Evolutionary conservation across 2,329 filamentous ascomycete species (phyloP), one percentile per base, ranked within the genome.

Genomic region (Colletotrichum limetticola): DNA sequence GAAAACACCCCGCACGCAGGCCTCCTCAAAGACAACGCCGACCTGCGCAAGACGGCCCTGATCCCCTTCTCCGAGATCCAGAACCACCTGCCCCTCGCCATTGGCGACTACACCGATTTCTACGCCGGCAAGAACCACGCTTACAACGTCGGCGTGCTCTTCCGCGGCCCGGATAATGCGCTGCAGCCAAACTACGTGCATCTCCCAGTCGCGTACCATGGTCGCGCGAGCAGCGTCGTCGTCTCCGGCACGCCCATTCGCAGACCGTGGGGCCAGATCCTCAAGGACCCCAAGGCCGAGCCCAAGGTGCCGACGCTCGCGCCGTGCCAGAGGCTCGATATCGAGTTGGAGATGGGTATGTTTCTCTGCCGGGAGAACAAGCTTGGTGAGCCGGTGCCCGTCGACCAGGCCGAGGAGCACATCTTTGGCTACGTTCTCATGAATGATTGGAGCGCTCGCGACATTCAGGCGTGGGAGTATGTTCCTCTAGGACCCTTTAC

Each of bases 51-150:
- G 9, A 49, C 72, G 1, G 80, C 79, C 7, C 68, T 83, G 16
- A 7, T 84, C 5, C 77, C 77, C 7, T 68, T 78, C 1, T 59
- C 80, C 35, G 87, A 88, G 5, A 88, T 92, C n/a, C 88, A 85
- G 73, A 92, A 88, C 77, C 93, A 95, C 75, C 77, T 96, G 1
- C 94, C 94, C 1, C 90, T 97, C 86, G 85, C 89, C 49, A 94
- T 96, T 77, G 93, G 93, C 37, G 94, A 96, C 79, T 96, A 96
- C 80, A 94, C 94, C 2, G 94, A 97, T 79, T 97, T 96, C 83
- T 97, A 94, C 79, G 94, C 92, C 16, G 93, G 94, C 61, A 84
- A 92, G 77, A 92, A 95, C 78, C 94, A 97, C 82, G 94, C 94
- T 5, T 93, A 91, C 84, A 84, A 83, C 76, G 86, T 93, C 9